phyloP scores from a whole-genome alignment of 257 asterid genomes.

The Ophiorrhiza pumila region DNA sequence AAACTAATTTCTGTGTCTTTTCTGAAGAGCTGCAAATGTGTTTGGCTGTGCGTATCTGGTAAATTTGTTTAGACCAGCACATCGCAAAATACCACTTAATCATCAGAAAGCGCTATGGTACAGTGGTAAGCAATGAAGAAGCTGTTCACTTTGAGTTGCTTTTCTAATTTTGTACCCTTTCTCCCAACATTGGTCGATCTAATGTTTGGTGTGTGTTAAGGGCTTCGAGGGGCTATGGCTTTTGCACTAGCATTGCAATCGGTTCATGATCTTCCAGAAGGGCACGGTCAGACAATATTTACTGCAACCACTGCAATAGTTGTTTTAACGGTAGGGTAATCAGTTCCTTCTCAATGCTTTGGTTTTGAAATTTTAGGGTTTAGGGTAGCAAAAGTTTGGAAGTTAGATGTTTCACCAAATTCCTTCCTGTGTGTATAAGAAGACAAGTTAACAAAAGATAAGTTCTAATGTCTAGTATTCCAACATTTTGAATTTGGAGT shows the following conservation, averaged over 20 bases:
- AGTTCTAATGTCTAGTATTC: neutral
- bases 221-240: slow-evolving; percentile 99
- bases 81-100: slow-evolving; percentile 80
- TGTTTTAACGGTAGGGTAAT: slow-evolving; percentile 67
- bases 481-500: neutral
- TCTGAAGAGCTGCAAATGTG: slow-evolving; percentile 94
- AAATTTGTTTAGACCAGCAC: slow-evolving; percentile 77
- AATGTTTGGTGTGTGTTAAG: slow-evolving; percentile 37
- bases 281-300: slow-evolving; percentile 95
- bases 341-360: slow-evolving; percentile 1
- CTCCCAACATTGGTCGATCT: neutral
- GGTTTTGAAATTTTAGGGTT: neutral
- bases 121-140: slow-evolving; percentile 65
- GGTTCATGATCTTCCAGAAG: slow-evolving; percentile 98
- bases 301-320: slow-evolving; percentile 99
- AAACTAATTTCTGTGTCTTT: slow-evolving; percentile 23
- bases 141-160: slow-evolving; percentile 12
- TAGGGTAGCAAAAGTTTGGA: neutral
- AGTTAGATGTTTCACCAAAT: neutral
- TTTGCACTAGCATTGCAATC: slow-evolving; percentile 97
- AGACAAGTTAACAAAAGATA: neutral
- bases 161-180: slow-evolving; percentile 12
- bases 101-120: slow-evolving; percentile 99
- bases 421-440: neutral
- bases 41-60: slow-evolving; percentile 95